Evolutionary conservation across 305 asterid genomes (phyloP), one percentile per base, ranked within the genome.

Genomic region (Ruellia speciosa): DNA sequence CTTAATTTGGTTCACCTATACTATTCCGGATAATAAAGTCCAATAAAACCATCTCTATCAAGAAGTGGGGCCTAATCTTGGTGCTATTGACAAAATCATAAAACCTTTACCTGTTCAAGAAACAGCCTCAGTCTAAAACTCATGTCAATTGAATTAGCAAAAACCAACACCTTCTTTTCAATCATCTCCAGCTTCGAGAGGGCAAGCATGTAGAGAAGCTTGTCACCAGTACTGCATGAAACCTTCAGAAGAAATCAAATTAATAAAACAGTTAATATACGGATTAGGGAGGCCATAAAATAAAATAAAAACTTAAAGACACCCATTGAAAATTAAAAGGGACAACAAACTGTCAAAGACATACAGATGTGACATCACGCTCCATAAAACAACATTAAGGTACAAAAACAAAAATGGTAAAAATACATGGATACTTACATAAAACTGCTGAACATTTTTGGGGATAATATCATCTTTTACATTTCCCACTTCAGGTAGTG

Each of bases 101-200:
- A 59, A 16, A 52, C 14, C 2, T 31, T 17, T 77, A 86, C 94
- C 97, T 86, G 94, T 70, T 89, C 97, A 67, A 89, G 66, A 78
- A 89, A 89, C 46, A 86, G 77, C 79, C 79, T 90, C 77, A 90
- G 68, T 65, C 88, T 85, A 76, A 80, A 90, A 75, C 94, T 75
- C 87, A 71, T 83, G 72, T 90, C 95, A 65, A 87, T 83, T 39
- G 96, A 66, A 70, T 90, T 90, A 24, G 96, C 75, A 75, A 87
- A 90, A 58, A 85, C 80, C 77, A 90, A 77, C 67, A 83, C 95
- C 82, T 79, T 87, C 79, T 83, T 87, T 72, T 85, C 94, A 70
- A 90, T 69, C 65, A 87, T 79, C 79, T 83, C 85, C 60, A 81
- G 74, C 82, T 83, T 85, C 74, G 87, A 70, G 62, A 90, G 94